Conservation (phyloP, 2,329 filamentous ascomycete genomes). For the Xylaria sp. region DNA sequence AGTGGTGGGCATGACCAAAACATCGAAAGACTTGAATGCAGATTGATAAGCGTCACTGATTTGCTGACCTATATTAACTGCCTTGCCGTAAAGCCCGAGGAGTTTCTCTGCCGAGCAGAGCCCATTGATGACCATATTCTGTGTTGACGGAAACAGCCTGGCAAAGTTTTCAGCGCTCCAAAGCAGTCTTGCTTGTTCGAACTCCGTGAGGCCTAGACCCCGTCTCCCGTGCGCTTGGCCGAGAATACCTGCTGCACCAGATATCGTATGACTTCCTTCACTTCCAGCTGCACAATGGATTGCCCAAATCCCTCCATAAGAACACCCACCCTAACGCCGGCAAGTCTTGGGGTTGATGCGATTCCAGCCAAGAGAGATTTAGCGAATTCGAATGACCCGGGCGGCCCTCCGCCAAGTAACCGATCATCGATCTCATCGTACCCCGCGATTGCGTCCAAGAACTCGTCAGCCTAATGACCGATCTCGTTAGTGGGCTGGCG, state of each 20-base stretch:
- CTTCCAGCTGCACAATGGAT: constrained; percentile 42
- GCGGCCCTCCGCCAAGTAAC: neutral
- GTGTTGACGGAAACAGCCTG: constrained; percentile 63
- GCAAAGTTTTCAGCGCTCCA: constrained; percentile 62
- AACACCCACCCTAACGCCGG: constrained; percentile 49
- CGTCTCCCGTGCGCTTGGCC: constrained; percentile 50
- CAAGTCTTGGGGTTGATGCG: constrained; percentile 19
- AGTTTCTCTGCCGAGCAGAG: constrained; percentile 58
- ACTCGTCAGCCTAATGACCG: constrained; percentile 46
- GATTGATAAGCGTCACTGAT: constrained; percentile 60
- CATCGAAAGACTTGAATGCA: constrained; percentile 55
- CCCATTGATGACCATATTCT: constrained; percentile 66
- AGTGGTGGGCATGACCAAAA: constrained; percentile 61
- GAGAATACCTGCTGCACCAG: constrained; percentile 57
- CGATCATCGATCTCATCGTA: constrained; percentile 4
- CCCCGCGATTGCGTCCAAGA: constrained; percentile 49
- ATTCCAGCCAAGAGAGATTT: neutral
- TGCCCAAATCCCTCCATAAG: constrained; percentile 47
- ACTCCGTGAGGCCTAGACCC: constrained; percentile 50
- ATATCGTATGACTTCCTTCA: constrained; percentile 49
- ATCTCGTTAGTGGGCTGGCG: constrained; percentile 47
- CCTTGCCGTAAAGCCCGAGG: constrained; percentile 59
- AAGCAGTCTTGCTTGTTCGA: constrained; percentile 60
- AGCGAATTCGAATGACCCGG: neutral
- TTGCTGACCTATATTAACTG: constrained; percentile 59